Conservation (phyloP, 1,139 yeast genomes). For the Geotrichum macrosporum region DNA sequence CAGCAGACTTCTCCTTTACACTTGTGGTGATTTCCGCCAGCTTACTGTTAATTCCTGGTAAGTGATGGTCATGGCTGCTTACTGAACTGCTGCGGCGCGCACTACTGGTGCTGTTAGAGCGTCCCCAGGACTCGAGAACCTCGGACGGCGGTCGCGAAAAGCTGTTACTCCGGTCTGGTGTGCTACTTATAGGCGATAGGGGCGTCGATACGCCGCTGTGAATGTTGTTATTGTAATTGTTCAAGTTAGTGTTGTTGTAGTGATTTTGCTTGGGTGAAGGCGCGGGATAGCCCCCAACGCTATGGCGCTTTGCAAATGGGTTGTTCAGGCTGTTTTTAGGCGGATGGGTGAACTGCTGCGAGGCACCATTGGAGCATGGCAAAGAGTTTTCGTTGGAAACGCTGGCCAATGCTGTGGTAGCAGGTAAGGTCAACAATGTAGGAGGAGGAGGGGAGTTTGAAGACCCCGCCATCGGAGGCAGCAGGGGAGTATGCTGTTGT, state of each 20-base stretch:
- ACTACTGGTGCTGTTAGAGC: constrained; percentile 11
- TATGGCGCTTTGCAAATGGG: constrained; percentile 12
- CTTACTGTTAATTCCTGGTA: neutral
- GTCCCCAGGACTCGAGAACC: constrained; percentile 12
- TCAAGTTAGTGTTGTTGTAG: too few relatives aligned
- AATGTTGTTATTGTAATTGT: too few relatives aligned
- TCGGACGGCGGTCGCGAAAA: constrained; percentile 15
- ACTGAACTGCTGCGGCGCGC: constrained; percentile 13
- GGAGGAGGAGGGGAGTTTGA: constrained; percentile 15
- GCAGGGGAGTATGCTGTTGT: constrained; percentile 9
- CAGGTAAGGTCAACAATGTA: constrained; percentile 12
- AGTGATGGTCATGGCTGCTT: constrained; percentile 6
- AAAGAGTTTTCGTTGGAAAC: constrained; percentile 1
- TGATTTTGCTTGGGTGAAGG: too few relatives aligned
- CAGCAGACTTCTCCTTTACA: neutral
- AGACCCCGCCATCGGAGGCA: constrained; percentile 1
- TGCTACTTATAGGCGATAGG: too few relatives aligned
- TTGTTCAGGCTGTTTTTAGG: constrained; percentile 1
- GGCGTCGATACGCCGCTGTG: constrained; percentile 7
- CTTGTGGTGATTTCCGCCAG: neutral
- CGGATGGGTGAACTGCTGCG: constrained; percentile 1
- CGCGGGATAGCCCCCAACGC: constrained; percentile 8
- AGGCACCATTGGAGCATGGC: neutral
- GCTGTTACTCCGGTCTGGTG: neutral
- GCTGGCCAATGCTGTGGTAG: constrained; percentile 10